Evolutionary conservation across 2,329 filamentous ascomycete species (phyloP).

Genomic region (Sporothrix pallida): DNA sequence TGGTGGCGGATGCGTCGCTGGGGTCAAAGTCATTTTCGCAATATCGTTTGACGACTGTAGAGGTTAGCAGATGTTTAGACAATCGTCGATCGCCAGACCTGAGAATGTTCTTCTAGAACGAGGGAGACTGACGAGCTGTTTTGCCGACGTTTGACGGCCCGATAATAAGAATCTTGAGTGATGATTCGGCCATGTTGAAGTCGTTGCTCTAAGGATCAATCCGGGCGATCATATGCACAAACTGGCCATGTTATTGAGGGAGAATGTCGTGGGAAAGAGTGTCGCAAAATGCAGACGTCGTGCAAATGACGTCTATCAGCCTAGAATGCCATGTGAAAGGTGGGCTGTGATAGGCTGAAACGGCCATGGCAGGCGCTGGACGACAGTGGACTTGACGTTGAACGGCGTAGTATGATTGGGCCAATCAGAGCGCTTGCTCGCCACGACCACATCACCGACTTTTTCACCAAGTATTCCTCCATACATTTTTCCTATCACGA

Average conservation of each 20-base stretch:
- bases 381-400: background rate
- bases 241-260: background rate
- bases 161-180: conserved; percentile 61
- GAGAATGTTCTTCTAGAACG: background rate
- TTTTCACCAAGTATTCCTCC: background rate
- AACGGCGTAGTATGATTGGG: background rate
- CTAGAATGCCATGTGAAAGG: conserved; percentile 20
- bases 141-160: conserved; percentile 63
- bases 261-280: background rate
- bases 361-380: background rate
- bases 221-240: background rate
- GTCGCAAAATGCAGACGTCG: background rate
- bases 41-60: conserved; percentile 58
- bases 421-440: background rate
- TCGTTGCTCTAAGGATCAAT: no score
- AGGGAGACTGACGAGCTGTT: conserved; percentile 54
- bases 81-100: background rate
- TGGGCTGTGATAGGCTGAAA: background rate
- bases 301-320: conserved; percentile 21
- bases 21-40: conserved; percentile 64
- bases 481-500: background rate
- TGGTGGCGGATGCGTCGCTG: conserved; percentile 60
- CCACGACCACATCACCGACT: background rate
- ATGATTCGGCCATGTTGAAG: conserved; percentile 47
- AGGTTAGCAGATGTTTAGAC: conserved; percentile 10